These are phyloP conservation scores for Lepidium campestre DNA, from an alignment of 441 rosid species.

Conservation along the genomic window DNA sequence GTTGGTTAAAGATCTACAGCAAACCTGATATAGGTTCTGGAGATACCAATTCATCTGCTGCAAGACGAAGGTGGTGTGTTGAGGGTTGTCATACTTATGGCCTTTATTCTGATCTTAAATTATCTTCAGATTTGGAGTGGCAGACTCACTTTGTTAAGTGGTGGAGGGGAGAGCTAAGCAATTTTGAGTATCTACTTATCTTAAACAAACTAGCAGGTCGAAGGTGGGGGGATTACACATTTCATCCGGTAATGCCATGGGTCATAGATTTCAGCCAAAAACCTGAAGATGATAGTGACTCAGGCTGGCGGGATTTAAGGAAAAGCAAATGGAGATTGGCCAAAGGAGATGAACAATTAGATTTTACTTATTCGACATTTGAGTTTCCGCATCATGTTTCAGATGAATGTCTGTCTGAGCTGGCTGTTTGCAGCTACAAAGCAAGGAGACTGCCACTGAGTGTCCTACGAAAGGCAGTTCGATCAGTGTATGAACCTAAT, in stretches of 20 bases:
- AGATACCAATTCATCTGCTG: slow-evolving; percentile 22
- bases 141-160: slow-evolving; percentile 59
- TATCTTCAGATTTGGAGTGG: slow-evolving; percentile 60
- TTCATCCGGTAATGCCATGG: slow-evolving; percentile 97
- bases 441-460: slow-evolving; percentile 94
- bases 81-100: slow-evolving; percentile 51
- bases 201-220: slow-evolving; percentile 86
- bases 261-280: slow-evolving; percentile 86
- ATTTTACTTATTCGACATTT: slow-evolving; percentile 87
- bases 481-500: slow-evolving; percentile 95
- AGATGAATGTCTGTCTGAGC: slow-evolving; percentile 97
- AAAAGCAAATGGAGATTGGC: slow-evolving; percentile 98
- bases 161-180: slow-evolving; percentile 91
- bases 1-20: slow-evolving; percentile 54
- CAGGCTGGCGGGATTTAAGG: slow-evolving; percentile 90
- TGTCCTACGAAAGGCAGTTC: slow-evolving; percentile 82
- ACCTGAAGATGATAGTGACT: slow-evolving; percentile 66
- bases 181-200: slow-evolving; percentile 84
- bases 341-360: slow-evolving; percentile 96
- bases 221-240: slow-evolving; percentile 95
- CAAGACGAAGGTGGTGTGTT: slow-evolving; percentile 33
- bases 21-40: slow-evolving; percentile 31
- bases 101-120: slow-evolving; percentile 60
- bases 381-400: slow-evolving; percentile 96
- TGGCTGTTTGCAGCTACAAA: slow-evolving; percentile 99